These are phyloP conservation scores for Phytopythium oedochilum DNA, from an alignment of 352 stramenopile species.

Conservation along the genomic window DNA sequence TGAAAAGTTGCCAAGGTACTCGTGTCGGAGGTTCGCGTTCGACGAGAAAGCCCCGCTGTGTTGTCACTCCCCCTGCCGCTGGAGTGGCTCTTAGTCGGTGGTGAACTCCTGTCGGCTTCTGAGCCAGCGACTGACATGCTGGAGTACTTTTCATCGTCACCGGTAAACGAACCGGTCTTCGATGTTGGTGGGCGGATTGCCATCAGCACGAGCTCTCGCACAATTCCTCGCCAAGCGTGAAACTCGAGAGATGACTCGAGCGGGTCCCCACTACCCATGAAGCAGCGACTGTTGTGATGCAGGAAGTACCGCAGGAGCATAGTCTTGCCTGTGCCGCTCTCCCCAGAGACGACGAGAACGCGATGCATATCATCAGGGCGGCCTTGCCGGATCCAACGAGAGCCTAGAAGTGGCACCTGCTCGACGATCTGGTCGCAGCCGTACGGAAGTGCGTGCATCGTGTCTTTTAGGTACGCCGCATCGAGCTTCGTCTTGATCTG, in stretches of 20 bases:
- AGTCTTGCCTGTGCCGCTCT: conserved; percentile 60
- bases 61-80: neutral
- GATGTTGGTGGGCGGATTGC: conserved; percentile 1
- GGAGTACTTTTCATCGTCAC: neutral
- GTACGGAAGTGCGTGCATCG: conserved; percentile 33
- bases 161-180: neutral
- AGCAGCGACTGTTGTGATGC: conserved; percentile 43
- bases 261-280: conserved; percentile 47
- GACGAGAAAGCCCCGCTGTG: neutral
- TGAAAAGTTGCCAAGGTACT: conserved; percentile 21
- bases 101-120: neutral
- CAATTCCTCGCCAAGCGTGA: conserved; percentile 52
- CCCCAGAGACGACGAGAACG: conserved; percentile 50
- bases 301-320: conserved; percentile 60
- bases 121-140: neutral
- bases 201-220: conserved; percentile 26
- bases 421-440: conserved; percentile 42
- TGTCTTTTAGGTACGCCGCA: conserved; percentile 22
- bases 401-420: conserved; percentile 43
- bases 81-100: neutral
- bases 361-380: conserved; percentile 14
- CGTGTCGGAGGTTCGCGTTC: conserved; percentile 9
- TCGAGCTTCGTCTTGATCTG: conserved; percentile 31
- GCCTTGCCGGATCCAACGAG: conserved; percentile 8
- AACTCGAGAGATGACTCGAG: conserved; percentile 55